These are phyloP conservation scores for Nitzschia sp. DNA, from an alignment of 108 stramenopile species.

Conservation along the genomic window DNA sequence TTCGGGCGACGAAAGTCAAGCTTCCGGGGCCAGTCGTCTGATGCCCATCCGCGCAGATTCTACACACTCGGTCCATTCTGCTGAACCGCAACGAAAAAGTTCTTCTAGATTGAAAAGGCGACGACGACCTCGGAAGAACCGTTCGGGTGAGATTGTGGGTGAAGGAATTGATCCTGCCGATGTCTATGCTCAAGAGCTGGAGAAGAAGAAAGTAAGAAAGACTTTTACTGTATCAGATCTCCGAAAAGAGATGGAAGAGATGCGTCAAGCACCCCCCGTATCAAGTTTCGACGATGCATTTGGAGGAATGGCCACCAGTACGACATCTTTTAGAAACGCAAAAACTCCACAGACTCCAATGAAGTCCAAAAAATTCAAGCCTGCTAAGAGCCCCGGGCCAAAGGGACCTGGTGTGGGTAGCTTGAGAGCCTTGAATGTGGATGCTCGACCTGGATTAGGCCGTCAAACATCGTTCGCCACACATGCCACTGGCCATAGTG, in stretches of 20 bases:
- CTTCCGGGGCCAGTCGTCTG: not conserved
- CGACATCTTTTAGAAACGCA: not conserved
- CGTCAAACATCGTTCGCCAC: conserved; percentile 9
- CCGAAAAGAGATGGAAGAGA: conserved; percentile 40
- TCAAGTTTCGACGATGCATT: conserved; percentile 7
- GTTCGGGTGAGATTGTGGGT: conserved; percentile 13
- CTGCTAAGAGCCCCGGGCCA: conserved; percentile 7
- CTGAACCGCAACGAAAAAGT: not conserved
- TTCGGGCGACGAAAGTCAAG: not conserved
- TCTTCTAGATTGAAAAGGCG: not conserved
- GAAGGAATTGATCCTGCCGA: conserved; percentile 33
- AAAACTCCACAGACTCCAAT: not conserved
- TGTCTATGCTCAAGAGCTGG: conserved; percentile 28
- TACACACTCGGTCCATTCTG: not conserved
- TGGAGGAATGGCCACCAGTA: not conserved
- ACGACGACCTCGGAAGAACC: conserved; percentile 15
- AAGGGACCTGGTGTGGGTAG: conserved; percentile 11
- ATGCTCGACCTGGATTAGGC: not conserved
- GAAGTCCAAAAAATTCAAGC: conserved; percentile 2
- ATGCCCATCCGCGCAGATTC: not conserved
- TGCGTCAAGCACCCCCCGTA: not conserved
- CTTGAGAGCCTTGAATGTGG: not conserved
- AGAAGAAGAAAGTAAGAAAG: conserved; percentile 30
- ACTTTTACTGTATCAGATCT: conserved; percentile 25
- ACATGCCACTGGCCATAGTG: conserved; percentile 2